A percentile compares a stretch with the other conserved stretches of the same genome.
Conservation (phyloP, 306 rosid genomes). For the Rosa chinensis region DNA sequence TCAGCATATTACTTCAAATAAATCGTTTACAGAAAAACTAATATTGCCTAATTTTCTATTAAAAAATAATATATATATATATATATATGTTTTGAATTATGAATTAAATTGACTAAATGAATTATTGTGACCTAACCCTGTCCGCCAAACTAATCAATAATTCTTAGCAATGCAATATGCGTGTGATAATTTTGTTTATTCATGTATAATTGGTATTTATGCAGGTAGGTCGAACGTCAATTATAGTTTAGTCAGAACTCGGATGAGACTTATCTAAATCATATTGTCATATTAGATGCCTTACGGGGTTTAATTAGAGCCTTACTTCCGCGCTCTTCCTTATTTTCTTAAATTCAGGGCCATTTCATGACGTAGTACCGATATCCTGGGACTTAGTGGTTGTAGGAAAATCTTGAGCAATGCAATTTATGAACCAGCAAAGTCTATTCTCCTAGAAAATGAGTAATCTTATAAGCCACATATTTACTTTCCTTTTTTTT, state of each 20-base stretch:
- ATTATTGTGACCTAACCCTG: conserved; percentile 38
- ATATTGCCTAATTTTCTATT: too few species aligned
- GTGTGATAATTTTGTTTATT: conserved; percentile 14
- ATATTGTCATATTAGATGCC: neutral
- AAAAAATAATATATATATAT: too few species aligned
- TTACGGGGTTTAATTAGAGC: neutral
- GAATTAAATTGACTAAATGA: neutral
- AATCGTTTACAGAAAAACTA: too few species aligned
- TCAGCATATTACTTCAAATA: too few species aligned
- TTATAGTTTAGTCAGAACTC: conserved; percentile 19
- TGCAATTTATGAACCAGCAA: neutral
- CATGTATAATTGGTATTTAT: conserved; percentile 15
- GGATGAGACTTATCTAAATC: neutral
- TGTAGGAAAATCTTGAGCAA: neutral
- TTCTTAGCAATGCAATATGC: neutral
- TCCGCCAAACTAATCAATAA: conserved; percentile 38
- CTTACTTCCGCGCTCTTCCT: neutral
- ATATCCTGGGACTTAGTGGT: neutral
- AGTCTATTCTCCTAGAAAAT: neutral
- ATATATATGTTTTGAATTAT: conserved; percentile 5
- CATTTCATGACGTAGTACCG: neutral
- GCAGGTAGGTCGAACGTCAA: conserved; percentile 41
- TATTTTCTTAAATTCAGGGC: neutral
- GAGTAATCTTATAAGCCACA: too few species aligned
- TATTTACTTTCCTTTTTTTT: too few species aligned